A percentile compares a stretch with the other conserved stretches of the same genome.
Evolutionary conservation across 805 yeast genomes (phyloP).

Genomic region (Debaryomyces prosopidis): DNA sequence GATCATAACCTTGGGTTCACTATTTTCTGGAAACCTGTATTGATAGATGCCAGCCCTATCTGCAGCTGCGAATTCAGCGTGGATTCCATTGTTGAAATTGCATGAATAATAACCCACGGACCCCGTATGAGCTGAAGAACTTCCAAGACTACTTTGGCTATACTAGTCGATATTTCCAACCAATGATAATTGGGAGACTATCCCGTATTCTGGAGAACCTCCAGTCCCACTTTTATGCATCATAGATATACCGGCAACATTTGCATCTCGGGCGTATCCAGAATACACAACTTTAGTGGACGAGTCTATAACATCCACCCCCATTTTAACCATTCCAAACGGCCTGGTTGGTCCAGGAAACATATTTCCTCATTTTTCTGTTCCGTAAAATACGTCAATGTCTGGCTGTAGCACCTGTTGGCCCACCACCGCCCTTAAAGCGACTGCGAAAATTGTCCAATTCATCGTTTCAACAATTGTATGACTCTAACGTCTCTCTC

Average conservation of each 20-base stretch:
- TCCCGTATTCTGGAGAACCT: constrained; percentile 39
- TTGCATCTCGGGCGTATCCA: constrained; percentile 32
- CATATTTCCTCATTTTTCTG: constrained; percentile 32
- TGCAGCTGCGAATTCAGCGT: constrained; percentile 26
- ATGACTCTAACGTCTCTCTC: neutral
- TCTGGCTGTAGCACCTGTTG: neutral
- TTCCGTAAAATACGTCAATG: constrained; percentile 35
- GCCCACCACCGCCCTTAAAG: neutral
- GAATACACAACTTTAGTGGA: constrained; percentile 28
- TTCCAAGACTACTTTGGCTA: constrained; percentile 8
- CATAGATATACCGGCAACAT: constrained; percentile 33
- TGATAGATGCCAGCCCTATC: constrained; percentile 25
- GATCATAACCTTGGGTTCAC: constrained; percentile 19
- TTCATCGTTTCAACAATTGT: neutral
- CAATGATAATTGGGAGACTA: constrained; percentile 30
- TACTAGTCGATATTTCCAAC: constrained; percentile 14
- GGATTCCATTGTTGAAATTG: constrained; percentile 18
- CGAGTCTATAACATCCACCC: constrained; percentile 26
- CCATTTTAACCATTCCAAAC: constrained; percentile 39
- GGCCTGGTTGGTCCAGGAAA: constrained; percentile 38
- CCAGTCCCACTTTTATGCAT: constrained; percentile 43
- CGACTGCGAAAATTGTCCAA: neutral
- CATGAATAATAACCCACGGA: constrained; percentile 25
- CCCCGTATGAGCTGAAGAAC: constrained; percentile 19
- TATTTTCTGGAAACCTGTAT: constrained; percentile 17